phyloP scores from a whole-genome alignment of 2,329 filamentous ascomycete species.

The Ploettnerulaceae sp. region DNA sequence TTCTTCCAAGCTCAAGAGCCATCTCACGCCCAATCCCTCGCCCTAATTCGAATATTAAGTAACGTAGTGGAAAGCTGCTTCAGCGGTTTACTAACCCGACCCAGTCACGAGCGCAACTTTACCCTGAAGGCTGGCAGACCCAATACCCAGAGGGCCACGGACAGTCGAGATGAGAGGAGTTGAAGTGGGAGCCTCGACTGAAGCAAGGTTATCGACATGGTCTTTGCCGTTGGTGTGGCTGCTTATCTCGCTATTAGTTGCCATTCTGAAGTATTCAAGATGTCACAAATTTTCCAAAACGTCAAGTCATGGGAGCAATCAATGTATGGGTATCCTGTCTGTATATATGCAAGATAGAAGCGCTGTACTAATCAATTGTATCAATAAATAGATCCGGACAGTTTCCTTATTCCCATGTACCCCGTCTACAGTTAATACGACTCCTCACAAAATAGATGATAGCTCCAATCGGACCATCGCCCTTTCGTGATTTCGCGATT shows the following conservation, averaged over 20 bases:
- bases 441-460: no score
- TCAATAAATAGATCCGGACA: no score
- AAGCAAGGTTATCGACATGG: not conserved
- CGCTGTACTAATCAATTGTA: no score
- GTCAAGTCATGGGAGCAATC: no score
- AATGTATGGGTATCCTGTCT: no score
- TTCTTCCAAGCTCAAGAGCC: slow-evolving; percentile 59
- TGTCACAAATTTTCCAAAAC: no score
- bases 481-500: no score
- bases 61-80: not conserved
- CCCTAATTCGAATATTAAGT: slow-evolving; percentile 35
- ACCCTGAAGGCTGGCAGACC: slow-evolving; percentile 16
- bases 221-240: slow-evolving; percentile 1
- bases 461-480: no score
- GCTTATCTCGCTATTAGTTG: not conserved
- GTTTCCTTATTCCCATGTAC: no score
- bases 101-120: slow-evolving; percentile 36
- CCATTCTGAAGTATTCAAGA: no score
- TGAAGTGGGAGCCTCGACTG: not conserved
- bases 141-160: slow-evolving; percentile 9
- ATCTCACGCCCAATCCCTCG: slow-evolving; percentile 64
- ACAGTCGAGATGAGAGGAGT: slow-evolving; percentile 4
- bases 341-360: no score
- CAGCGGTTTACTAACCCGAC: slow-evolving; percentile 21
- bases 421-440: no score